A percentile compares a stretch with the other conserved stretches of the same genome.
Evolutionary conservation across 768 basidiomycete species (phyloP).

Genomic region (Hygrocybe coccinea): DNA sequence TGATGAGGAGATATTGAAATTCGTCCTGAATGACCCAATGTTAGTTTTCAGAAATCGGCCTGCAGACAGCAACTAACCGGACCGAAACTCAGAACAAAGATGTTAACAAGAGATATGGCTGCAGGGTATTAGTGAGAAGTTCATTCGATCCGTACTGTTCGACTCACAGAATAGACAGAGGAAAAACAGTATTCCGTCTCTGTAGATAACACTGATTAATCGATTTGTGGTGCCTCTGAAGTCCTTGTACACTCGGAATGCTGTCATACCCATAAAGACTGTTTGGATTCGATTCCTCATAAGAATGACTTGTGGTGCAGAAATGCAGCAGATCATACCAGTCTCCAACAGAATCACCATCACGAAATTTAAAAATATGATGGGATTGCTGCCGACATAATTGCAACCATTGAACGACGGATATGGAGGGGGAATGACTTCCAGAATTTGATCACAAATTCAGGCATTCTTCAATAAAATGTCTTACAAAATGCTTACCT

Average conservation of each 20-base stretch:
- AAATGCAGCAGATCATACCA: not conserved
- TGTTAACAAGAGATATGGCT: constrained; percentile 7
- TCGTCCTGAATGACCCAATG: not conserved
- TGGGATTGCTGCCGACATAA: not conserved
- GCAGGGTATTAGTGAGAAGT: not conserved
- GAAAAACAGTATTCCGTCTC: constrained; percentile 10
- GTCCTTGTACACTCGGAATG: constrained; percentile 1
- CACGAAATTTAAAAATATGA: not conserved
- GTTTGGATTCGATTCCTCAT: not conserved
- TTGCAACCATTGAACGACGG: not conserved
- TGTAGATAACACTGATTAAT: constrained; percentile 2
- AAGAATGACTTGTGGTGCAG: not conserved
- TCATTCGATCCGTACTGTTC: too few relatives aligned
- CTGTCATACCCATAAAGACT: constrained; percentile 8
- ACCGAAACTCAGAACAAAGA: constrained; percentile 2
- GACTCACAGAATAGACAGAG: constrained; percentile 8
- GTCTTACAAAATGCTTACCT: not conserved
- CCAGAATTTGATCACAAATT: not conserved
- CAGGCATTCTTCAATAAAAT: not conserved
- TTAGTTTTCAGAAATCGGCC: not conserved
- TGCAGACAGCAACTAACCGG: constrained; percentile 1
- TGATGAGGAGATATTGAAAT: not conserved
- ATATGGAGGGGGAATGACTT: not conserved
- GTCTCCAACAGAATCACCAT: not conserved
- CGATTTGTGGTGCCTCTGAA: constrained; percentile 6